Base-by-base conservation (phyloP, 73 alveolate genomes). In the Blepharisma stoltei region DNA sequence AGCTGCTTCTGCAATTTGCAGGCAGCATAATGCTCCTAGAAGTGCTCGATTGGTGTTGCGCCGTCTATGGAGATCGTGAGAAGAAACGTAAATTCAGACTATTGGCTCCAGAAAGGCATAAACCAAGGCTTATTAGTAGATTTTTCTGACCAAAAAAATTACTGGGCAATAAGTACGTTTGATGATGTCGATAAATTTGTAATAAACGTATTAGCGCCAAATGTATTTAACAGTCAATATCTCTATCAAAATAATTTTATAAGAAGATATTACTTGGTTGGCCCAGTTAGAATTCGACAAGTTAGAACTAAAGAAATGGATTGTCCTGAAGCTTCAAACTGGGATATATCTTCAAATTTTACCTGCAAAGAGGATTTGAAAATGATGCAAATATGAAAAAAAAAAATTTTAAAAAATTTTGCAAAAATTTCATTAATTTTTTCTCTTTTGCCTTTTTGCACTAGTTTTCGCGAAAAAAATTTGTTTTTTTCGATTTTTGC, bases 281-380 rank as follows among this genome's bases (percentile, higher is more conserved):
- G 73, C 18, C 38, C 49, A 2, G 38, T 60, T 3, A n/a, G 73
- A 14, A 14, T 60, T 0, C 73, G 73, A n/a, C 73, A 60, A 60
- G 73, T 60, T 1, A 60, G 23, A 25, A 60, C 73, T 1, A 60
- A 60, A 1, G 73, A 60, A 14, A 25, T 20, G 46, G 18, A n/a
- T 14, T 60, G 73, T 38, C n/a, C n/a, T 11, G 21, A 18, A 50
- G 27, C n/a, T 11, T 60, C 46, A 9, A 60, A 9, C 2, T n/a
- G 73, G 73, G 46, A 60, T 25, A 14, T 60, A 14, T 8, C 41
- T 1, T 3, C 37, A 20, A 60, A 14, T 5, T 9, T 60, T 20
- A 18, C 46, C 46, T 60, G 73, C 5, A n/a, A n/a, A n/a, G n/a
- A n/a, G n/a, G n/a, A n/a, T n/a, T n/a, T n/a, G n/a, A n/a, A n/a